Evolutionary conservation across 2,329 filamentous ascomycete genomes (phyloP).

Genomic region (Passalora sequoiae): DNA sequence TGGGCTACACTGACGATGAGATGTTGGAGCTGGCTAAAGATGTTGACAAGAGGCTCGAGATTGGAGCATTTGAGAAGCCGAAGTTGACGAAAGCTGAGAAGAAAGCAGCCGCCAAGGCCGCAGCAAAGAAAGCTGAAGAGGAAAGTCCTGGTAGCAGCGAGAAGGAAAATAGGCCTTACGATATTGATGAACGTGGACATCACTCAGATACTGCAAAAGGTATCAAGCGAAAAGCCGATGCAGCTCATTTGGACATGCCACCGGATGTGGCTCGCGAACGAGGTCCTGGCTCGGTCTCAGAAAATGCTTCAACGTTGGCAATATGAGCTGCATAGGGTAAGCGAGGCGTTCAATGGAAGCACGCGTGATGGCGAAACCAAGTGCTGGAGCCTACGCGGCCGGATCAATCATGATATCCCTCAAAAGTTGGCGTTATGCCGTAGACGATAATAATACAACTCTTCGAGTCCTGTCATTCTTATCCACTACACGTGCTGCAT

Average conservation of each 20-base stretch:
- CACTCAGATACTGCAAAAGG: conserved; percentile 15
- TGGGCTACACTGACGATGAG: conserved; percentile 52
- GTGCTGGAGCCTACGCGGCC: conserved; percentile 10
- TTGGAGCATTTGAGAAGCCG: conserved; percentile 44
- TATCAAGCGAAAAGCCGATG: conserved; percentile 21
- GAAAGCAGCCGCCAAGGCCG: conserved; percentile 38
- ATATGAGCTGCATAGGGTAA: conserved; percentile 8
- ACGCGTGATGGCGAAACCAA: conserved; percentile 8
- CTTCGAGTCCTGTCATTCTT: too few relatives aligned
- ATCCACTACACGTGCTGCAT: too few relatives aligned
- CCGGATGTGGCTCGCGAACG: conserved; percentile 20
- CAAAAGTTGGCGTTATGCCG: not conserved
- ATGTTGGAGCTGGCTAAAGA: conserved; percentile 59
- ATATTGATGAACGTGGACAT: conserved; percentile 13
- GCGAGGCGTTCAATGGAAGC: not conserved
- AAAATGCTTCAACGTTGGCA: conserved; percentile 21
- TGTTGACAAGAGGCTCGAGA: conserved; percentile 59
- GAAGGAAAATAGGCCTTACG: conserved; percentile 48
- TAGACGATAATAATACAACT: too few relatives aligned
- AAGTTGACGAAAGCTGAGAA: conserved; percentile 45
- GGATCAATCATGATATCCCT: not conserved
- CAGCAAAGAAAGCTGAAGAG: conserved; percentile 43
- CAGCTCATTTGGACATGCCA: conserved; percentile 22
- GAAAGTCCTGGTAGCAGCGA: conserved; percentile 42
- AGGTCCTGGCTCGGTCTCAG: conserved; percentile 18